Evolutionary conservation across 345 rosid genomes (phyloP), one percentile per base, ranked within the genome.

Genomic region (Hibiscus trionum): DNA sequence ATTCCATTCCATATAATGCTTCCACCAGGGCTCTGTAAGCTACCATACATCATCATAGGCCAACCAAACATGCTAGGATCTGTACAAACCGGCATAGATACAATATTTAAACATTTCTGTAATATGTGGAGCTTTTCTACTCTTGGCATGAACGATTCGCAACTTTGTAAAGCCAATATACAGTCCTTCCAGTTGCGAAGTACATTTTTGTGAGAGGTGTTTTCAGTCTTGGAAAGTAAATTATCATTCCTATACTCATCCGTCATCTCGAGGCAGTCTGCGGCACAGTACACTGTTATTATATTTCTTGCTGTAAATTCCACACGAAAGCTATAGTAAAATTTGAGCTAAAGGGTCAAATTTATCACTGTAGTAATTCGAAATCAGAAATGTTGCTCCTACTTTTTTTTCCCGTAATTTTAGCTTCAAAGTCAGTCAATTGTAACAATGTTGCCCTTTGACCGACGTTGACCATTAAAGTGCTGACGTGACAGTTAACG

Each of bases 31-130:
- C 99, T 95, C 78, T 90, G 99, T 75, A 88, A 80, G 69, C 91
- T 90, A 60, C 98, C 99, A 58, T 95, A 95, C 97, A 95, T 92
- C 98, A 82, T 90, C 99, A 95, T 90, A 14, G 99, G 99, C 99
- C 99, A 95, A 69, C 99, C 99, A 75, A 95, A 92, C 81, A 95
- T 81, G 82, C 94, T 92, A 56, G 99, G 96, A 78, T 95, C 99
- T 4, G 99, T 90, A 78, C 96, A 92, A 31, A 82, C 97, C 98
- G 92, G 92, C 72, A 84, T 79, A 24, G 96, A 88, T 49, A 95
- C 65, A 35, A 96, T 84, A 59, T 85, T 83, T 85, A 92, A 73
- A 56, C 92, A 85, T 84, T 90, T 89, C 47, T 81, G 82, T 69
- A 89, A 66, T 21, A 82, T 77, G 71, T 86, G 88, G 75, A 88